Evolutionary conservation across 176 grass and related monocot genomes (phyloP).

Genomic region (Saccharum spontaneum): DNA sequence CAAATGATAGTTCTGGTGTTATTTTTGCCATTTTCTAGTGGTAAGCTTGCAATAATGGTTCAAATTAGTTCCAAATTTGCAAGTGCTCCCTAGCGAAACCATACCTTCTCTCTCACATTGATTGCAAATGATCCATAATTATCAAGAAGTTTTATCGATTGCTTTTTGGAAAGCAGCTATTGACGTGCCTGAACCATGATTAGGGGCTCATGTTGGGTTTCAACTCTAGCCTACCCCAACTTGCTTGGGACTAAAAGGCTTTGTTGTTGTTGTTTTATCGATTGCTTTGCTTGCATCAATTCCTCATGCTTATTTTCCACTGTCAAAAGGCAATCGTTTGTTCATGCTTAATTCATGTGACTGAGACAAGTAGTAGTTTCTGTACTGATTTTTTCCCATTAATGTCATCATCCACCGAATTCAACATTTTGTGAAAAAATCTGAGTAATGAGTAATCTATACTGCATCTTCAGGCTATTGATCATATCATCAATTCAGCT

Average conservation of each 20-base stretch:
- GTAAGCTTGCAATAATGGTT: neutral
- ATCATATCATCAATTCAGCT: constrained; percentile 97
- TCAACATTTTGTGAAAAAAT: neutral
- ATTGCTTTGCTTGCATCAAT: neutral
- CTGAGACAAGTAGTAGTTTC: constrained; percentile 2
- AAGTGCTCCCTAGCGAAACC: neutral
- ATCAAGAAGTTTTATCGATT: neutral
- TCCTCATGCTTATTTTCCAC: neutral
- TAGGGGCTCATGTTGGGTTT: no score
- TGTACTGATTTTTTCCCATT: neutral
- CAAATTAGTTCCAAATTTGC: neutral
- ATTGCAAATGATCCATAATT: neutral
- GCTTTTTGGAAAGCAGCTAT: no score
- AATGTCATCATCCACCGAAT: neutral
- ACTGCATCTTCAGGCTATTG: constrained; percentile 78
- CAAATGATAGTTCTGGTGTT: neutral
- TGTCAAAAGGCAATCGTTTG: neutral
- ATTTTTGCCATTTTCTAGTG: neutral
- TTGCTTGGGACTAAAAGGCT: no score
- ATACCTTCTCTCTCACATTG: neutral
- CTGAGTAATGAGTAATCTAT: neutral
- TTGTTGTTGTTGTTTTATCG: neutral
- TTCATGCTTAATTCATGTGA: constrained; percentile 14
- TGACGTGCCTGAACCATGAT: no score
- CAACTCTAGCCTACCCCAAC: no score